A percentile compares a stretch with the other conserved stretches of the same genome.
Evolutionary conservation across 164 flowering plant species (phyloP).

Genomic region (Vitis amurensis): DNA sequence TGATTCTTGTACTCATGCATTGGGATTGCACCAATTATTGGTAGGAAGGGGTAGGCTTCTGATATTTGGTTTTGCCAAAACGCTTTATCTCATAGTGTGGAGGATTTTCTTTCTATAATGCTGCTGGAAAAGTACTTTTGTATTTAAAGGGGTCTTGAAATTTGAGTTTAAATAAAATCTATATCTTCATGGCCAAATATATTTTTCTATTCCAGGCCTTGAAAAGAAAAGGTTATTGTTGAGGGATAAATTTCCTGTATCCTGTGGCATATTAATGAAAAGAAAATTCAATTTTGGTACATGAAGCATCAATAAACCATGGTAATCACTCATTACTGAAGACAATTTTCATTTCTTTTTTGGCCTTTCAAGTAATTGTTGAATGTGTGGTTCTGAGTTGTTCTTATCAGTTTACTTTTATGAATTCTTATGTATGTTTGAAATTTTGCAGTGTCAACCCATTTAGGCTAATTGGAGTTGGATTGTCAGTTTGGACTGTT

Average conservation of each 20-base stretch:
- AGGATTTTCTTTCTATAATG: not conserved
- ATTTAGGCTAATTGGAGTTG: constrained; percentile 97
- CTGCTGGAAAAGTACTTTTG: not conserved
- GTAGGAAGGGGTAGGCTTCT: not conserved
- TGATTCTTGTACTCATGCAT: not conserved
- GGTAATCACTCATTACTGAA: not conserved
- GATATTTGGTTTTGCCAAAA: not conserved
- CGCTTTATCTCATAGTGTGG: too few relatives aligned
- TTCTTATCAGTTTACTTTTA: not conserved
- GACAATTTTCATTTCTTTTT: not conserved
- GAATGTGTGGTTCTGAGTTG: not conserved
- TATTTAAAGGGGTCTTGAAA: not conserved
- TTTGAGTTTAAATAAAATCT: not conserved
- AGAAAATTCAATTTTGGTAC: not conserved
- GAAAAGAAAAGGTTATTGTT: too few relatives aligned
- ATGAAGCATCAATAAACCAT: not conserved
- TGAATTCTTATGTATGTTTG: not conserved
- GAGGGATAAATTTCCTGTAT: not conserved
- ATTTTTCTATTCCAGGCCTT: too few relatives aligned
- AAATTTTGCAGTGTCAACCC: constrained; percentile 77
- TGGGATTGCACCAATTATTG: not conserved
- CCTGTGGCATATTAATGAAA: not conserved
- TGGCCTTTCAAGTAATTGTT: not conserved
- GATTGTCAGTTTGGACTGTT: constrained; percentile 92
- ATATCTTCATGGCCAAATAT: too few relatives aligned